Evolutionary conservation across 176 grass and related monocot species (phyloP).

Genomic region (Puccinellia tenuiflora): DNA sequence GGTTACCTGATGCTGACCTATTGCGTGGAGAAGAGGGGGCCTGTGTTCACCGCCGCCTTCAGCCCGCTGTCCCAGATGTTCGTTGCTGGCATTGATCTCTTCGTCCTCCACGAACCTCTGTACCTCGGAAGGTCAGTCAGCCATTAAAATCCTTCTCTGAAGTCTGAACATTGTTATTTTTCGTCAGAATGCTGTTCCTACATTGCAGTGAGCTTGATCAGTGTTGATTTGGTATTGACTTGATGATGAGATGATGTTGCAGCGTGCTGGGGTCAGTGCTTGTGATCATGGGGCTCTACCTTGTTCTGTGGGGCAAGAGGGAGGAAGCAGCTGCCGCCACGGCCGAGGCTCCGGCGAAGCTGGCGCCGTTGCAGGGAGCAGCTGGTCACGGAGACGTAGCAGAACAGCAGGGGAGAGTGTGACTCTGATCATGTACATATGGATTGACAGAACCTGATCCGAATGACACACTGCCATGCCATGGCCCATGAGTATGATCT

Average conservation of each 20-base stretch:
- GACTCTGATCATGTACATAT: not conserved
- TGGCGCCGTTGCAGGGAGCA: not conserved
- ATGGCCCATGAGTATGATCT: not conserved
- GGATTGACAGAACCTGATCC: not conserved
- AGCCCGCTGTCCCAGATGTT: conserved; percentile 83
- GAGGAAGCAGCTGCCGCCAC: conserved; percentile 30
- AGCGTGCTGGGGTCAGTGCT: conserved; percentile 70
- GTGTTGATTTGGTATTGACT: not conserved
- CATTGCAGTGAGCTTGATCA: not conserved
- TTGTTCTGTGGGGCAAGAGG: conserved; percentile 87
- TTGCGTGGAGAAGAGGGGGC: conserved; percentile 88
- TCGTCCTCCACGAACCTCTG: conserved; percentile 65
- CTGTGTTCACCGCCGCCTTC: conserved; percentile 86
- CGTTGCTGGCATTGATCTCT: conserved; percentile 60
- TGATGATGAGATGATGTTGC: not conserved
- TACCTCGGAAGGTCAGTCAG: conserved; percentile 60
- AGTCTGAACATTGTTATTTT: not conserved
- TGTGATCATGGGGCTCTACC: conserved; percentile 69
- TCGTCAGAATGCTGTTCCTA: not conserved
- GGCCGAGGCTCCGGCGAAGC: not conserved
- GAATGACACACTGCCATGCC: not conserved
- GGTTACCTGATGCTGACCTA: conserved; percentile 73
- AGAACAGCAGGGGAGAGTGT: conserved; percentile 30
- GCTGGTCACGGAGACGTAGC: not conserved
- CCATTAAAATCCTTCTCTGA: not conserved